Conservation (phyloP, 139 green algal species). For the Coelastrella sp. region DNA sequence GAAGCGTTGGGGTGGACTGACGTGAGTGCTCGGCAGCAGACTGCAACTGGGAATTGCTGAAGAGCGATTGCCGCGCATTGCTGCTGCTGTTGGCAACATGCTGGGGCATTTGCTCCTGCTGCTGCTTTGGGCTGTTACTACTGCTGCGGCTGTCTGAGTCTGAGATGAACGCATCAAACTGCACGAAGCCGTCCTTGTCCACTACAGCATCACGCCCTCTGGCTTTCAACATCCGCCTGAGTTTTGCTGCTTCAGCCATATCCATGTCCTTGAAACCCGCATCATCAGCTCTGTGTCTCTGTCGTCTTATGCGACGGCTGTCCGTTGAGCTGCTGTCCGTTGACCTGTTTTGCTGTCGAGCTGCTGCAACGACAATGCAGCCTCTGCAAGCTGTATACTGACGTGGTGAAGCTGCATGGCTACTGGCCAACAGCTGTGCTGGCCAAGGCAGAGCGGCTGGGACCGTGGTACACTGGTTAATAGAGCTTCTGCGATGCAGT, state of each 20-base stretch:
- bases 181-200: neutral
- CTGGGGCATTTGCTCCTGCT: neutral
- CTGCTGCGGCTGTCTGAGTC: neutral
- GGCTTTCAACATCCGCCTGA: neutral
- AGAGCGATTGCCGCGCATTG: neutral
- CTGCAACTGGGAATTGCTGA: slow-evolving; percentile 2
- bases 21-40: neutral
- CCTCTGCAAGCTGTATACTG: too few relatives aligned
- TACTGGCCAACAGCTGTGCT: too few relatives aligned
- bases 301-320: too few relatives aligned
- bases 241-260: neutral
- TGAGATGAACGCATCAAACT: neutral
- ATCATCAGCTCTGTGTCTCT: neutral
- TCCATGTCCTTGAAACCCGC: neutral
- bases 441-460: too few relatives aligned
- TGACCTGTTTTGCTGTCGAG: too few relatives aligned
- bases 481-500: too few relatives aligned
- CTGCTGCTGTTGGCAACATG: neutral
- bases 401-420: too few relatives aligned
- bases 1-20: neutral
- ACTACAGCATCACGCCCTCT: neutral
- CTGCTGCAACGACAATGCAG: too few relatives aligned
- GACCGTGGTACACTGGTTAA: too few relatives aligned
- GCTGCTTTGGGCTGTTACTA: neutral
- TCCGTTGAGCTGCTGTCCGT: too few relatives aligned